A percentile compares a stretch with the other conserved stretches of the same genome.
Conservation (phyloP, 2,329 filamentous ascomycete species). For the Beauveria varroae region DNA sequence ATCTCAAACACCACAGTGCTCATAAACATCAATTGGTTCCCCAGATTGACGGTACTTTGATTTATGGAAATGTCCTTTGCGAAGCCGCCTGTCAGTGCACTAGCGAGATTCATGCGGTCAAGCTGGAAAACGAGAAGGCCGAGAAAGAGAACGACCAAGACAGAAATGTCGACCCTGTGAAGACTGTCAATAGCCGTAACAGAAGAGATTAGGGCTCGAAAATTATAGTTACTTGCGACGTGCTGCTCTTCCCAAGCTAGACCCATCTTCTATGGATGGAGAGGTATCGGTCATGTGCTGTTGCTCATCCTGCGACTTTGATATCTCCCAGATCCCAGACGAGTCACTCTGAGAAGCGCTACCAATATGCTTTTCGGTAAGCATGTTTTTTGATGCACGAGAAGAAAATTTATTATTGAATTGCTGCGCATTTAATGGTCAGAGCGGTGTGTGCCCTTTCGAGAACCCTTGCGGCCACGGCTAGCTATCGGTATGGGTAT, state of each 20-base stretch:
- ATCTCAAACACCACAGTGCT: constrained; percentile 44
- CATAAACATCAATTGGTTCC: constrained; percentile 46
- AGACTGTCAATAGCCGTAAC: not conserved
- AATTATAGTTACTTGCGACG: not conserved
- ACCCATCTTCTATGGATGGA: not conserved
- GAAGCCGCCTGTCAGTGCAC: constrained; percentile 41
- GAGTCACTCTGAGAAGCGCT: not conserved
- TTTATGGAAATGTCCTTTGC: constrained; percentile 33
- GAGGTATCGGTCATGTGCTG: not conserved
- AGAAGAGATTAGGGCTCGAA: too few relatives aligned
- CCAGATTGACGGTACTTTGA: constrained; percentile 42
- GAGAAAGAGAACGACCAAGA: constrained; percentile 41
- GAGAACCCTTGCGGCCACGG: not conserved
- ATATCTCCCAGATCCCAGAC: not conserved
- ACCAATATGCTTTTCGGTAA: not conserved
- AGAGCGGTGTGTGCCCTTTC: not conserved
- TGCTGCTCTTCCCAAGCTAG: not conserved
- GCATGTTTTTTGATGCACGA: not conserved
- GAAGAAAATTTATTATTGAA: too few relatives aligned
- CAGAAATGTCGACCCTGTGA: constrained; percentile 31
- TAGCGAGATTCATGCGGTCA: constrained; percentile 45
- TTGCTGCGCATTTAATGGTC: not conserved
- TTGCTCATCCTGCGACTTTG: not conserved
- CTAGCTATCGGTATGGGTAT: not conserved
- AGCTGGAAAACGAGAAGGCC: constrained; percentile 44